Base-by-base conservation (phyloP, 345 rosid species). In the Gossypium ekmanianum region DNA sequence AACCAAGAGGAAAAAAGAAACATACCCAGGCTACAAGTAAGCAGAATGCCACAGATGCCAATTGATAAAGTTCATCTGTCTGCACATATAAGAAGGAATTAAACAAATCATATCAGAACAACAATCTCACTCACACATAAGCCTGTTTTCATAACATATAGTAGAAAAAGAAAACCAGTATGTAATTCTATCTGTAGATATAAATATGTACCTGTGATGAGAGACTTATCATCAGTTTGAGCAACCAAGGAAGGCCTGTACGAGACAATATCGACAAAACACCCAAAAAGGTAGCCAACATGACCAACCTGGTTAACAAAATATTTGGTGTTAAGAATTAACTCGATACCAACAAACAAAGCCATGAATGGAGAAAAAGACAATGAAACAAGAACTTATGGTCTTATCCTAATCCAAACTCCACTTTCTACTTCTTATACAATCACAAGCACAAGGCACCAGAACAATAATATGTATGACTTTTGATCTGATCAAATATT, bases 21-120 rank as follows among this genome's bases (percentile, higher is more conserved):
- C 93, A 79, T 77, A 95, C 99, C 99, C 99, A 95, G 72, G 99
- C 99, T 50, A 92, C 94, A 79, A 95, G 91, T 75, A 95, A 89
- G 86, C 99, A 95, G 88, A 95, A 95, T 12, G 99, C 99, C 55
- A 95, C 98, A 4, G 93, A 77, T 34, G 99, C 99, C 85, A 95
- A 82, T 84, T 92, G 99, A 82, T 95, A 95, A 77, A 95, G 98
- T 79, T 95, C 99, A 74, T 95, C 86, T 52, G 98, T 95, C 99
- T 95, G 92, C 79, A 79, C 54, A 81, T 83, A 73, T 75, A 69
- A 51, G 20, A 68, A 18, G 44, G 16, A 68, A 26, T 68, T 45
- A 44, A 26, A 68, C 58, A 68, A 26, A 50, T 50, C 72, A 50
- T 50, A 50, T 16, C 58, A 50, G 11, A 17, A 50, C 14, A 50